These are phyloP conservation scores for Cyclocybe aegerita DNA, from an alignment of 768 basidiomycete species.

Conservation along the genomic window DNA sequence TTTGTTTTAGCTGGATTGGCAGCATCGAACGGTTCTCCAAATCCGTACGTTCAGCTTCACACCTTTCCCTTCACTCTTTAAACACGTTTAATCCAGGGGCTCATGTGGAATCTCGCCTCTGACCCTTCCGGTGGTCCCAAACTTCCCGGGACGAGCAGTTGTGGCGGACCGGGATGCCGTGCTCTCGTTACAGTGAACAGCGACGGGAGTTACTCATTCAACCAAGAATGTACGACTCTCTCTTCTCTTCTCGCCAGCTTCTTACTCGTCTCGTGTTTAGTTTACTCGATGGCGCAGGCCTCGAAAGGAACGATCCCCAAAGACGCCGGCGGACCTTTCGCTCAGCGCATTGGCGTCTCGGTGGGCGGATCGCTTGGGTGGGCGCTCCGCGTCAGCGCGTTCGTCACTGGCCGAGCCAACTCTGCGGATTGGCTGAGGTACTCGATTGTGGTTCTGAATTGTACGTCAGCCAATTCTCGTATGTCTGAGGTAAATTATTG, in stretches of 20 bases:
- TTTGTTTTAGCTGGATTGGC: conserved; percentile 25
- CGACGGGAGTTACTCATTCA: conserved; percentile 60
- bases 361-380: conserved; percentile 56
- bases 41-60: conserved; percentile 37
- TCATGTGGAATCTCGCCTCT: conserved; percentile 79
- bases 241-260: not conserved
- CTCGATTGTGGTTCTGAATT: conserved; percentile 74
- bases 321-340: conserved; percentile 67
- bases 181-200: conserved; percentile 66
- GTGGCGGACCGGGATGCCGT: conserved; percentile 61
- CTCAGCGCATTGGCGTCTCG: conserved; percentile 62
- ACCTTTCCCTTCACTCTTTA: conserved; percentile 22
- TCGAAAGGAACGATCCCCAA: conserved; percentile 73
- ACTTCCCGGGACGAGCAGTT: conserved; percentile 63
- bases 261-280: conserved; percentile 24
- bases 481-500: not conserved
- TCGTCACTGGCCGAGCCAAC: conserved; percentile 53
- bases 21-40: conserved; percentile 25
- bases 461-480: conserved; percentile 28
- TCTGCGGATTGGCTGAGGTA: conserved; percentile 62
- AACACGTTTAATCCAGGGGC: conserved; percentile 34
- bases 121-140: conserved; percentile 63
- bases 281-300: conserved; percentile 73
- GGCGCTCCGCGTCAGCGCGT: conserved; percentile 67
- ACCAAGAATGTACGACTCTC: conserved; percentile 63